Evolutionary conservation across 2,329 filamentous ascomycete genomes (phyloP), one percentile per base, ranked within the genome.

Genomic region (Stagonosporopsis vannaccii): DNA sequence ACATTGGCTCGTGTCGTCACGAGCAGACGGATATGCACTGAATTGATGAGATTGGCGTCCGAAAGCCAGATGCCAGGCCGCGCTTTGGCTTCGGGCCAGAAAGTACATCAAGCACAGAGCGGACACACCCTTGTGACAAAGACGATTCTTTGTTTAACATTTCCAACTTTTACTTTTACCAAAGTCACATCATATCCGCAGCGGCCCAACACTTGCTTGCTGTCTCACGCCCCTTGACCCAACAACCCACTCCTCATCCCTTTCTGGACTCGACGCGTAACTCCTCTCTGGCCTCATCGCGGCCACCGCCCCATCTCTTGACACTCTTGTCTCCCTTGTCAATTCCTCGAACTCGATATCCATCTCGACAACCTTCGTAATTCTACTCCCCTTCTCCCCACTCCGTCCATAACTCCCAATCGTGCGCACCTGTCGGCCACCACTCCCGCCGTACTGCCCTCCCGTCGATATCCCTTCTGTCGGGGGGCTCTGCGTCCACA

Each of bases 341-440:
- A 56, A 37, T 36, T 51, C 51, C 25, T 46, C 47, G 42, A 59
- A 61, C 41, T 61, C 59, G 37, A 61, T 53, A 20, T 61, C 51
- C 51, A 44, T 45, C 23, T 58, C 59, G 0, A 56, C 28, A 4
- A 41, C 30, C 33, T 56, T 59, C 6, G 20, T 51, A 15, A 61
- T 58, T 20, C 41, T 46, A n/a, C 44, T 41, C 6, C 32, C 42
- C 25, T 47, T 49, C 37, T 35, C 42, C 1, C 12, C 41, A 8
- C 33, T 26, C 8, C 26, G 25, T 5, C 40, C 51, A 11, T 33
- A 23, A 19, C 51, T 55, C 19, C 47, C 57, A 41, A 50, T 49
- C 26, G 48, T 39, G 22, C 9, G 37, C 12, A 48, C 35, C 23
- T 36, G 23, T 15, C 43, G 43, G 2, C 40, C 40, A n/a, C 15